phyloP scores from a whole-genome alignment of 2,329 filamentous ascomycete genomes.

The Sporothrix variecibatus region DNA sequence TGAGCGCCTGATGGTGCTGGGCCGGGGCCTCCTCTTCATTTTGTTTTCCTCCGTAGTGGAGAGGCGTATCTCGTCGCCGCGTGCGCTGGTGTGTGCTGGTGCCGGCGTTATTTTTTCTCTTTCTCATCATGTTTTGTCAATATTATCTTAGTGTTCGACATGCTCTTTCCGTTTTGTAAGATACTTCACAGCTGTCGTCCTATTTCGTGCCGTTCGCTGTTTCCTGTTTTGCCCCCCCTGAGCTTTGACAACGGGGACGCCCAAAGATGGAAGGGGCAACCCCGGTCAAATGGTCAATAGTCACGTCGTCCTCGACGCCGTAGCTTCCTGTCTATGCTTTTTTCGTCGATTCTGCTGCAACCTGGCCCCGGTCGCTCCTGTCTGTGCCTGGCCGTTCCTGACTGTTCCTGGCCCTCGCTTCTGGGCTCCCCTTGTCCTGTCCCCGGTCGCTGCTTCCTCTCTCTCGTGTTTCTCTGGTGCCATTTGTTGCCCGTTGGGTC shows the following conservation, averaged over 20 bases:
- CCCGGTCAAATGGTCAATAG: not conserved
- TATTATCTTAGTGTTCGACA: not conserved
- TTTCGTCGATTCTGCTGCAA: not conserved
- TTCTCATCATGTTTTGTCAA: not conserved
- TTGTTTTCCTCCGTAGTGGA: slow-evolving; percentile 6
- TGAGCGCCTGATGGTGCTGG: not conserved
- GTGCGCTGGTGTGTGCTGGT: not conserved
- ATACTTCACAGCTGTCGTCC: not conserved
- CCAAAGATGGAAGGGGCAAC: slow-evolving; percentile 14
- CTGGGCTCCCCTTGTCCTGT: slow-evolving; percentile 4
- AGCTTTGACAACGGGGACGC: not conserved
- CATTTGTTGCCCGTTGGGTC: not conserved
- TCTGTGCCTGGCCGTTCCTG: slow-evolving; percentile 14
- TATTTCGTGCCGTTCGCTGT: not conserved
- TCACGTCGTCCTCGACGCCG: not conserved
- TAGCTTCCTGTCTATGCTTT: not conserved
- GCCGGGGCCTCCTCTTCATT: slow-evolving; percentile 16
- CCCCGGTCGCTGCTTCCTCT: not conserved
- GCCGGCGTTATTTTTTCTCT: not conserved
- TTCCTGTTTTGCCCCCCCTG: not conserved
- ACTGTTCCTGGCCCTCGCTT: slow-evolving; percentile 1
- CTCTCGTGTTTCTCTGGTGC: not conserved
- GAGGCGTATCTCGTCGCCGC: not conserved
- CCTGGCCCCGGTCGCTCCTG: slow-evolving; percentile 13
- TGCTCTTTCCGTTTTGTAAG: not conserved